Base-by-base conservation (phyloP, 805 yeast genomes). In the Candida mattraensis region DNA sequence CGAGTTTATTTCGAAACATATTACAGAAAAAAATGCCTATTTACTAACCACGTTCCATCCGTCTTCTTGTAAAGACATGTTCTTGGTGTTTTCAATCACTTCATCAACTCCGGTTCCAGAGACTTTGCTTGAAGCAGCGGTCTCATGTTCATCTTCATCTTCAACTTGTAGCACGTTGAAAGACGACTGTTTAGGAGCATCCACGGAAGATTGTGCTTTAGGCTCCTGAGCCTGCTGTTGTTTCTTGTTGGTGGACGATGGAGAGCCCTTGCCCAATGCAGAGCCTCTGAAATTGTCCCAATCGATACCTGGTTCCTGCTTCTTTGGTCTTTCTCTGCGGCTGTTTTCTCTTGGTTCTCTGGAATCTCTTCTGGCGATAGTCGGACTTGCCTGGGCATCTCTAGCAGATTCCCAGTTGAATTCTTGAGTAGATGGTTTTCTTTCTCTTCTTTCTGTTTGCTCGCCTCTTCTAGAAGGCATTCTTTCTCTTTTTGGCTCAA, bases 121-220 rank as follows among this genome's bases (percentile, higher is more conserved):
- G 14, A n/a, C n/a, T n/a, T n/a, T 23, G 13, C 7, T 11, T 31
- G 21, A 13, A 15, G 13, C 23, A 28, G 20, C 29, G 14, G 27
- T 18, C 16, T 68, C 73, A 2, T 70, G 77, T 3, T 70, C 77
- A 5, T 51, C 60, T 4, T 76, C 80, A 35, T 69, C 79, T 20
- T 76, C 79, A 35, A 54, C 56, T 33, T 72, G 64, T 53, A 78
- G 61, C 16, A 77, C 78, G 31, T 70, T 63, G 51, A 67, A 78
- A 3, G 71, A 60, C 23, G 80, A 72, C 50, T 65, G 69, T 55
- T 61, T 56, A 43, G 55, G 58, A 39, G 40, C 59, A 34, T 56
- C 69, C 35, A 12, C 37, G 17, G 32, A 23, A 12, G 24, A 15
- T 17, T 14, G 42, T 50, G 59, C 24, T 35, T 42, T 28, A 30